Evolutionary conservation across 306 rosid species (phyloP).

Genomic region (Canavalia ensiformis): DNA sequence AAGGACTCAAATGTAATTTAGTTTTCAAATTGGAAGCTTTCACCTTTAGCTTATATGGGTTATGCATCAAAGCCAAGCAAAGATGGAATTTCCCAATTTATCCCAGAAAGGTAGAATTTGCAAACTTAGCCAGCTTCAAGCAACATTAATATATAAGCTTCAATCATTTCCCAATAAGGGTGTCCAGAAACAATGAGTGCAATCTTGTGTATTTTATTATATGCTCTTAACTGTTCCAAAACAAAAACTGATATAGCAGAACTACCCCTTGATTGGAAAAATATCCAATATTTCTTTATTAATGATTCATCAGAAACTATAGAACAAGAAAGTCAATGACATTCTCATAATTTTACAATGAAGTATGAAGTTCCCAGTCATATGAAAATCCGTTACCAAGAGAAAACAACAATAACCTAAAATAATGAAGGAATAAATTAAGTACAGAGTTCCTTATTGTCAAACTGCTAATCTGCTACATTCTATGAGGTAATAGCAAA

Average conservation of each 20-base stretch:
- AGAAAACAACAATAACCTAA: slow-evolving; percentile 7
- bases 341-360: slow-evolving; percentile 3
- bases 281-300: not conserved
- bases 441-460: not conserved
- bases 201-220: not conserved
- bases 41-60: not conserved
- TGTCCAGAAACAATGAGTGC: not conserved
- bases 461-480: slow-evolving; percentile 13
- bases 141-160: slow-evolving; percentile 13
- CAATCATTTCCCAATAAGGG: slow-evolving; percentile 18
- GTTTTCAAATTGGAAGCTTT: slow-evolving; percentile 9
- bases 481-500: not conserved
- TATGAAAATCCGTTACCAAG: not conserved
- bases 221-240: not conserved
- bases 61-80: slow-evolving; percentile 34
- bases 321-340: not conserved
- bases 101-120: slow-evolving; percentile 7
- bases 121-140: slow-evolving; percentile 11
- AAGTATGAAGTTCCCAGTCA: not conserved
- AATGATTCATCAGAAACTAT: not conserved
- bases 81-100: slow-evolving; percentile 18
- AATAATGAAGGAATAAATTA: not conserved
- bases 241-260: not conserved
- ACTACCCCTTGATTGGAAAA: not conserved
- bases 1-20: not conserved